Base-by-base conservation (phyloP, 2,329 filamentous ascomycete genomes). In the Fusarium papillatum region DNA sequence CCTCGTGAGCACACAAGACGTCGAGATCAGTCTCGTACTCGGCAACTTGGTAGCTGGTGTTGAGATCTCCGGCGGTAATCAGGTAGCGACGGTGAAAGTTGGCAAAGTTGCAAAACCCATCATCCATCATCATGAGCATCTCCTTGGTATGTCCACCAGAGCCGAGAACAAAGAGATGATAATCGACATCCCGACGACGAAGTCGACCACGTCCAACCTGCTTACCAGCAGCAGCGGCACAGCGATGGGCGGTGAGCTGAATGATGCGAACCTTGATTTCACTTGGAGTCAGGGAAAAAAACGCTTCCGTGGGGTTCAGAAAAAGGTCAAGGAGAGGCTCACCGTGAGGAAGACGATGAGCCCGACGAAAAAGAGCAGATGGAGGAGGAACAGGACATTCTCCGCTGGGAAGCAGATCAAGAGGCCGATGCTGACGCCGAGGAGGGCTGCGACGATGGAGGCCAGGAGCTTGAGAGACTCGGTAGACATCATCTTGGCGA, bases 71-170 rank as follows among this genome's bases (percentile, higher is more conserved):
- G 2, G 90, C 92, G 74, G 93, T 94, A 66, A 97, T 88, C 26
- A 98, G 86, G 83, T 98, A 99, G 34, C 95, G 96, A 31, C 97
- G 91, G 79, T 94, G 93, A 85, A 93, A 85, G 80, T 84, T 82
- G 66, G 82, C 55, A 75, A 87, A 88, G 46, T 85, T 84, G 69
- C 86, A 87, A 80, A 90, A 90, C 76, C 89, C 90, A 77, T 88
- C 86, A 68, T 88, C 87, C 78, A 99, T 91, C 87, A 98, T 94
- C 80, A 93, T 92, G 74, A 98, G 88, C 94, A 99, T 98, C 84
- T 99, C 97, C 60, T 95, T 93, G 1, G 97, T 98, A 85, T 99
- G 97, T 1, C 97, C 97, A 38, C 97, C 97, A 4, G 95, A 97
- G 64, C 97, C 97, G 29, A 98, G 93, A 31, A 98, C 93, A 74